These are phyloP conservation scores for Thermochaetoides thermophila DNA, from an alignment of 495 filamentous ascomycete genomes.

Conservation along the genomic window DNA sequence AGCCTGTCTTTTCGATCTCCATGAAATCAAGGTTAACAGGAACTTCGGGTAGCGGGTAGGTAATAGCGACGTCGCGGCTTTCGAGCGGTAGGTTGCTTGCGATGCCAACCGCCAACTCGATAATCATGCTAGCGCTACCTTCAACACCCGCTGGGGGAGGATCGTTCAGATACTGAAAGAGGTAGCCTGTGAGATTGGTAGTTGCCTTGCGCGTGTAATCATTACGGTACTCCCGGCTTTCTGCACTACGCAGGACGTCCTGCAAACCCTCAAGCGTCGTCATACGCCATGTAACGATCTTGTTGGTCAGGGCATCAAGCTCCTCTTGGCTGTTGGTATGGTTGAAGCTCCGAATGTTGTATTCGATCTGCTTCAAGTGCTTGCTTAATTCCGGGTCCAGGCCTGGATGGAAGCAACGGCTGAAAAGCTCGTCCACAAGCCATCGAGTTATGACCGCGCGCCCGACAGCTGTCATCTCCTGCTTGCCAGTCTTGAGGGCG, in stretches of 20 bases:
- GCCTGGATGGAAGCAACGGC: slow-evolving; percentile 80
- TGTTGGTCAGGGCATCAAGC: slow-evolving; percentile 72
- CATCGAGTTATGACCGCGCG: slow-evolving; percentile 78
- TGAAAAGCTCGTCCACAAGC: slow-evolving; percentile 83
- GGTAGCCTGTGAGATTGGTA: slow-evolving; percentile 49
- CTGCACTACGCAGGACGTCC: slow-evolving; percentile 48
- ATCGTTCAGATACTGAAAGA: slow-evolving; percentile 60
- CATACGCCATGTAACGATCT: slow-evolving; percentile 84
- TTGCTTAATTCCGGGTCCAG: slow-evolving; percentile 60
- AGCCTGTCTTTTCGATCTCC: slow-evolving; percentile 60
- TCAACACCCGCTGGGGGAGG: slow-evolving; percentile 64
- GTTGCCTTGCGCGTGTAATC: slow-evolving; percentile 55
- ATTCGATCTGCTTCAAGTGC: slow-evolving; percentile 75
- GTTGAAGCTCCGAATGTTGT: slow-evolving; percentile 65
- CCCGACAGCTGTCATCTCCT: slow-evolving; percentile 96
- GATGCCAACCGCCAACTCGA: slow-evolving; percentile 81
- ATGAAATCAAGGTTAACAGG: slow-evolving; percentile 53
- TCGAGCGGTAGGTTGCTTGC: slow-evolving; percentile 77
- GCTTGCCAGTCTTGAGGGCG: slow-evolving; percentile 63
- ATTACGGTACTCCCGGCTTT: slow-evolving; percentile 45
- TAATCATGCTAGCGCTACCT: slow-evolving; percentile 72
- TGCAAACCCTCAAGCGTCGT: slow-evolving; percentile 84
- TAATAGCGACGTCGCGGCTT: slow-evolving; percentile 76
- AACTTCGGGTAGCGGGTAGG: slow-evolving; percentile 65
- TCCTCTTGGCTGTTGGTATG: slow-evolving; percentile 71